A percentile compares a stretch with the other conserved stretches of the same genome.
Conservation (phyloP, 371 early-diverging fungal species). For the Dinochytrium kinnereticum region DNA sequence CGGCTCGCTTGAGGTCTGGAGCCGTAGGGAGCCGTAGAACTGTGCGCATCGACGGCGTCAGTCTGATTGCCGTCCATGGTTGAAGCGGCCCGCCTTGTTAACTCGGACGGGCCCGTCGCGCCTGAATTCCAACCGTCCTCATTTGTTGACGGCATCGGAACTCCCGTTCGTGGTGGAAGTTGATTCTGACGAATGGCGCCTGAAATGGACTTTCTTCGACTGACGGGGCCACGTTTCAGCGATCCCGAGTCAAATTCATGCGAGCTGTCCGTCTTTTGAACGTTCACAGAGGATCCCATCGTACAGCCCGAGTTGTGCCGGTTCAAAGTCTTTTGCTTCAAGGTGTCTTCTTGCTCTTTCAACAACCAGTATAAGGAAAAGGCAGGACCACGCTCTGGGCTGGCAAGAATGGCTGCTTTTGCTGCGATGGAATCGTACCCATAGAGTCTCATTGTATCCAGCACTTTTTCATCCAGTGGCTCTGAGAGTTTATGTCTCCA, state of each 20-base stretch:
- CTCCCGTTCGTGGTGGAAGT: neutral
- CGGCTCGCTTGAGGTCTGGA: too few relatives aligned
- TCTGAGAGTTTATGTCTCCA: conserved; percentile 25
- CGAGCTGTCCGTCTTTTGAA: neutral
- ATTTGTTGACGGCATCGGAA: conserved; percentile 3
- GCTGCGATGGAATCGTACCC: conserved; percentile 40
- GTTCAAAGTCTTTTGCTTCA: neutral
- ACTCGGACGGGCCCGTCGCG: neutral
- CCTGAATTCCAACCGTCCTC: neutral
- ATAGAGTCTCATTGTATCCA: conserved; percentile 44
- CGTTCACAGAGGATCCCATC: neutral
- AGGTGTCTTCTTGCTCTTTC: conserved; percentile 32
- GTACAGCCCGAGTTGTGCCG: neutral
- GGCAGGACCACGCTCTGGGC: conserved; percentile 35
- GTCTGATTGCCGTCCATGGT: neutral
- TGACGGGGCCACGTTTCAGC: neutral
- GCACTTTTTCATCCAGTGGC: conserved; percentile 31
- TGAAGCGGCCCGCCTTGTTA: neutral
- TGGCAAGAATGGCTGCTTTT: conserved; percentile 11
- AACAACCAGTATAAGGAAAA: conserved; percentile 47
- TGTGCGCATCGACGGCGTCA: too few relatives aligned
- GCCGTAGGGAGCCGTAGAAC: too few relatives aligned
- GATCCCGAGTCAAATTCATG: neutral
- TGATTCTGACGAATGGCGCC: conserved; percentile 15
- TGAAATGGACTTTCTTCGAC: conserved; percentile 25